Evolutionary conservation across 2,329 filamentous ascomycete species (phyloP).

Genomic region (Magnaporthiopsis incrustans): DNA sequence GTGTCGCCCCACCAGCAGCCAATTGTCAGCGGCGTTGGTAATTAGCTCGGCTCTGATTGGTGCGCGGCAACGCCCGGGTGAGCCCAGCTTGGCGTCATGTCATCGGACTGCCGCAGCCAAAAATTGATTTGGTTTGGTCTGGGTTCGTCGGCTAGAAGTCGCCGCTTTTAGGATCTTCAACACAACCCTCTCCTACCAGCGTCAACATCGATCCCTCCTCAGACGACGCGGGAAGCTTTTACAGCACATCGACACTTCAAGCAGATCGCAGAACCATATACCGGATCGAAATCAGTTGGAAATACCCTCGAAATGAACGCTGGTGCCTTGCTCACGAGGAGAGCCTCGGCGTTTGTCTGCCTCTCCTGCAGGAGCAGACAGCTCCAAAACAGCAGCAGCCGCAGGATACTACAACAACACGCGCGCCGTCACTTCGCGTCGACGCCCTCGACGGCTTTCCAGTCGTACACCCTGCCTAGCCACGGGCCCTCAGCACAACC

Average conservation of each 20-base stretch:
- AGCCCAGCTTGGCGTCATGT: neutral
- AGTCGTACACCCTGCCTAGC: conserved; percentile 39
- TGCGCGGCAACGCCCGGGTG: conserved; percentile 10
- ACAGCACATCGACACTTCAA: neutral
- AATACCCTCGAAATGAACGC: conserved; percentile 30
- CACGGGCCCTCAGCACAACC: conserved; percentile 30
- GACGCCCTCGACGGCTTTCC: conserved; percentile 30
- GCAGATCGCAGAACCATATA: neutral
- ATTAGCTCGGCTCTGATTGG: conserved; percentile 21
- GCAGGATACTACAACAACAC: neutral
- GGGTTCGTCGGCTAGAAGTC: neutral
- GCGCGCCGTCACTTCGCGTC: conserved; percentile 32
- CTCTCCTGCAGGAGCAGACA: conserved; percentile 27
- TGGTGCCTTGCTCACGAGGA: conserved; percentile 24
- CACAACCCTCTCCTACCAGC: neutral
- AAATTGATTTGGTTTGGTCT: neutral
- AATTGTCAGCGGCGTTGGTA: conserved; percentile 17
- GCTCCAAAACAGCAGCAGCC: neutral
- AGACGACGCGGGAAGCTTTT: neutral
- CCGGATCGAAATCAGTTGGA: too few species aligned
- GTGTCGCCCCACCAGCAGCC: neutral
- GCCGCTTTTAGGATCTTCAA: neutral
- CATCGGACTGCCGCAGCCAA: neutral
- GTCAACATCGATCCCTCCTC: neutral
- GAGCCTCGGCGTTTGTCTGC: conserved; percentile 28